Evolutionary conservation across 1,284 basidiomycete species (phyloP), one percentile per base, ranked within the genome.

Genomic region (Mycosarcoma maydis): DNA sequence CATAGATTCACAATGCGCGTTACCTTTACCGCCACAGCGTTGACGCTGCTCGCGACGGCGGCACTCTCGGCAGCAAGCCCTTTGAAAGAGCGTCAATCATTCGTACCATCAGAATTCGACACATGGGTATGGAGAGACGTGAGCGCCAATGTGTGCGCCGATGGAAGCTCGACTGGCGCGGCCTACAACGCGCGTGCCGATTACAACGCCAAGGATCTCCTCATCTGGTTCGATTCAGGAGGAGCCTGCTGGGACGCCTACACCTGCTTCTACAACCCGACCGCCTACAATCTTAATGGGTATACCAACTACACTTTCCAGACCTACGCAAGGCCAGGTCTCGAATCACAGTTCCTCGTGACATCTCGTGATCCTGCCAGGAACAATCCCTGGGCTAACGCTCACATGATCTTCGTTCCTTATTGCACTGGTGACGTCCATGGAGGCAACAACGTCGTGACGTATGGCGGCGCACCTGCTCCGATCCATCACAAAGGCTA

Each of bases 341-440:
- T 58, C n/a, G 45, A 53, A 23, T 38, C 19, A 7, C 46, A 57
- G 20, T n/a, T 58, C n/a, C 42, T 58, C 24, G 17, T 65, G 30
- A 54, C 42, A 3, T 54, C 62, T 17, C 54, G 62, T n/a, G 46
- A 65, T 48, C 51, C 55, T 16, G 16, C 45, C 4, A 33, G 45
- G 14, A 29, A 32, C n/a, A 65, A 65, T 8, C 62, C 62, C 0
- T 65, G 50, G 46, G 20, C 38, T 22, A 41, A 40, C 6, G 30
- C 62, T 3, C 44, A 54, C 42, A 47, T 41, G 19, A 46, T 59
- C 32, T 65, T 58, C 19, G 50, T 65, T n/a, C 62, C 55, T 7
- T 65, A 65, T 33, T 65, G 62, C 42, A 65, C 62, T 0, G 62
- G 46, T 6, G 62, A 65, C 26, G 23, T 65, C 19, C 62, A 65